Percentiles rank a stretch among this genome's conserved stretches.
These are phyloP conservation scores for Cladosporium sp. DNA, from an alignment of 2,329 filamentous ascomycete genomes.

Conservation along the genomic window DNA sequence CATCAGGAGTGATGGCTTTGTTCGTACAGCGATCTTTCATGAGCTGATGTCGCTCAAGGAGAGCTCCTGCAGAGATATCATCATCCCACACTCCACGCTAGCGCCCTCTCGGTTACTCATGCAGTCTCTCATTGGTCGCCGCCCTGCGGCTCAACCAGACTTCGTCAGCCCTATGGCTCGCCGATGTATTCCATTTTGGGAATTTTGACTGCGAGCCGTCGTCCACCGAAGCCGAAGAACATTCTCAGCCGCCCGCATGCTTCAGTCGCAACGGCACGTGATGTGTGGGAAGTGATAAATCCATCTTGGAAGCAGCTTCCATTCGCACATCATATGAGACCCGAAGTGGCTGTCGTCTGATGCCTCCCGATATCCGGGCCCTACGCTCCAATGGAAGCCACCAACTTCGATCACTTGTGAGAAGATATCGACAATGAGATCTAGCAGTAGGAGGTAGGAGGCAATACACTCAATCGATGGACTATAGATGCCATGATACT, in stretches of 20 bases:
- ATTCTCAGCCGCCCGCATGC: not conserved
- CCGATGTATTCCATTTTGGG: not conserved
- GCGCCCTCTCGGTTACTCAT: constrained; percentile 11
- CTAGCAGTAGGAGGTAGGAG: not conserved
- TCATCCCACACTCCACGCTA: not conserved
- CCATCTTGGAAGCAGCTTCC: not conserved
- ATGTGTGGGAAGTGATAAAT: not conserved
- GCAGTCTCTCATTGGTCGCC: not conserved
- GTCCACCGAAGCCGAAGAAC: not conserved
- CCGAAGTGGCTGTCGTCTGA: not conserved
- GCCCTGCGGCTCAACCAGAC: constrained; percentile 17
- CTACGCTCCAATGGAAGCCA: too few relatives aligned
- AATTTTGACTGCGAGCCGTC: not conserved
- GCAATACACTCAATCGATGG: not conserved
- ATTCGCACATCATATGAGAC: not conserved
- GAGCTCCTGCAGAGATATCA: constrained; percentile 3
- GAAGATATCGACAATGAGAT: not conserved
- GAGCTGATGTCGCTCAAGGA: not conserved
- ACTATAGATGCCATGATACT: not conserved
- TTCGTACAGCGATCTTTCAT: not conserved
- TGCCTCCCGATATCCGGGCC: not conserved
- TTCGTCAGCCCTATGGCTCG: constrained; percentile 12
- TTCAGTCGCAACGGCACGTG: not conserved
- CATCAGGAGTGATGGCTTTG: not conserved
- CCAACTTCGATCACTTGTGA: too few relatives aligned